phyloP scores from a whole-genome alignment of 2,329 filamentous ascomycete genomes.

The Scorias spongiosa region DNA sequence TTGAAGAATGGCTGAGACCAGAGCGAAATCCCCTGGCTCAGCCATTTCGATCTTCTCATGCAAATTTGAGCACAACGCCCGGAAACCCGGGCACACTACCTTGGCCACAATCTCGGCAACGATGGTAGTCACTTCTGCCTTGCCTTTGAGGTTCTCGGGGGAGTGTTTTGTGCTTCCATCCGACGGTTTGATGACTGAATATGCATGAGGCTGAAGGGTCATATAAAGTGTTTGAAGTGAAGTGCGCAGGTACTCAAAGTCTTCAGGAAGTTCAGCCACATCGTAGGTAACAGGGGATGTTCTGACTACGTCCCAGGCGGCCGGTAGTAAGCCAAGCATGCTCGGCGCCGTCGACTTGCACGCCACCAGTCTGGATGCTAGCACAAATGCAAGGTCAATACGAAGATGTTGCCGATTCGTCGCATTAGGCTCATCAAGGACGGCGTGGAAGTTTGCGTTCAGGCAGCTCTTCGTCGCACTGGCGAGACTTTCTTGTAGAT shows the following conservation, averaged over 20 bases:
- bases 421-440: constrained; percentile 69
- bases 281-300: constrained; percentile 43
- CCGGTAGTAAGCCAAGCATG: constrained; percentile 38
- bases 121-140: constrained; percentile 30
- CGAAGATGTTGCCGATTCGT: constrained; percentile 59
- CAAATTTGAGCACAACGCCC: constrained; percentile 62
- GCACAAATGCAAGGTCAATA: constrained; percentile 64
- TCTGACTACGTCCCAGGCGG: constrained; percentile 46
- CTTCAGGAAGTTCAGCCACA: constrained; percentile 38
- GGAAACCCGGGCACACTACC: constrained; percentile 69
- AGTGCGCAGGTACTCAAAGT: constrained; percentile 62
- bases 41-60: constrained; percentile 43
- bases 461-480: constrained; percentile 66
- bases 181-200: constrained; percentile 3
- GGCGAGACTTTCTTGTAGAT: constrained; percentile 54
- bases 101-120: constrained; percentile 67
- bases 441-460: constrained; percentile 55
- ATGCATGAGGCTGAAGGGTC: constrained; percentile 49
- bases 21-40: constrained; percentile 62
- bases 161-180: neutral
- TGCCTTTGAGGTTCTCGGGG: constrained; percentile 4
- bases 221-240: constrained; percentile 77
- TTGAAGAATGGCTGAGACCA: constrained; percentile 79
- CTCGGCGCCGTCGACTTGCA: constrained; percentile 32
- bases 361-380: constrained; percentile 65